Evolutionary conservation across 2,329 filamentous ascomycete species (phyloP).

Genomic region (Diaporthe aspalathi): DNA sequence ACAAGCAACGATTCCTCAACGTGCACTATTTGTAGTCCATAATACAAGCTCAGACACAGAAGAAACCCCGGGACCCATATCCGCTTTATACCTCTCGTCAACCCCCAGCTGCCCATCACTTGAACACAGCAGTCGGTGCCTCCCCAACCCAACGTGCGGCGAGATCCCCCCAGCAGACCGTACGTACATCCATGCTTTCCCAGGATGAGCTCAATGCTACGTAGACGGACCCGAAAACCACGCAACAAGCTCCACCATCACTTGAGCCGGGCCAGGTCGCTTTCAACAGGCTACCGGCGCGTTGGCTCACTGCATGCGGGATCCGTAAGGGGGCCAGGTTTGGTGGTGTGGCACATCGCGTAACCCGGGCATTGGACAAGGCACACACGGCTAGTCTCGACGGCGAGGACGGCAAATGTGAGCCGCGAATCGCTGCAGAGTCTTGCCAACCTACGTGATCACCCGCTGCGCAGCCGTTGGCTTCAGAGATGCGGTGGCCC

Average conservation of each 20-base stretch:
- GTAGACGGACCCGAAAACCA: background rate
- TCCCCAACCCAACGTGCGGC: background rate
- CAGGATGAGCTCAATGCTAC: background rate
- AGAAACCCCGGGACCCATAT: background rate
- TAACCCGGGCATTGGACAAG: background rate
- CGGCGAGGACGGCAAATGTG: slow-evolving; percentile 6
- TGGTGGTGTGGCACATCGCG: slow-evolving; percentile 18
- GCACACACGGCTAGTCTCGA: background rate
- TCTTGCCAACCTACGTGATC: slow-evolving; percentile 16
- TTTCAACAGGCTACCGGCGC: slow-evolving; percentile 25
- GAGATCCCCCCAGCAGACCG: background rate
- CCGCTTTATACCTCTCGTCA: slow-evolving; percentile 3
- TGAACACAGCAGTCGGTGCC: background rate
- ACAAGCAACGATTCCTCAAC: background rate
- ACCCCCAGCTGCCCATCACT: background rate
- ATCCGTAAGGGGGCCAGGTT: background rate
- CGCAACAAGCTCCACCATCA: too few species aligned
- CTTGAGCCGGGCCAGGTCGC: background rate
- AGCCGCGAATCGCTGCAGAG: background rate
- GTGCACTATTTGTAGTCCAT: background rate
- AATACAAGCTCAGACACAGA: too few species aligned
- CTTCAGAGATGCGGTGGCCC: slow-evolving; percentile 8
- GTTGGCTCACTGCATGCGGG: slow-evolving; percentile 18
- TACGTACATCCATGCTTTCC: too few species aligned
- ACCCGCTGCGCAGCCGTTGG: slow-evolving; percentile 16